Evolutionary conservation across 345 rosid species (phyloP), one percentile per base, ranked within the genome.

Genomic region (Gossypium arboreum): DNA sequence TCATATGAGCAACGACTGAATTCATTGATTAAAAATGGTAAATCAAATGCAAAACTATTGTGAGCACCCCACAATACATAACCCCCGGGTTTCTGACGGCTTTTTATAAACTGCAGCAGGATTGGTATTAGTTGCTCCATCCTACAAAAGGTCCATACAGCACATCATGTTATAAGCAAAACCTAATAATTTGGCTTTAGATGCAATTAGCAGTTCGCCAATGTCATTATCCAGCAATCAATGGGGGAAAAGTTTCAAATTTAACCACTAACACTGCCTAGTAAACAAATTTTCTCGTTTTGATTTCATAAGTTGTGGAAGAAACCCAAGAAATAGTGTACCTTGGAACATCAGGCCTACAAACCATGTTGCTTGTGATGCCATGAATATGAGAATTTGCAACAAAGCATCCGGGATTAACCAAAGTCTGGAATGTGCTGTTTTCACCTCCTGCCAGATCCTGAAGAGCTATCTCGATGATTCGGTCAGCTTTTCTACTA

Each of bases 381-480:
- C 88, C 84, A 72, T 93, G 99, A 76, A 93, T 22, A 77, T 75
- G 59, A 1, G 84, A 52, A 69, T 85, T 95, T 8, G 74, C 47
- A 61, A 95, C 83, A 74, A 22, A 66, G 11, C 89, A 72, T n/a
- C 77, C 90, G 0, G 98, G 99, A 84, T 95, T 91, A 20, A 95
- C 82, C 10, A 95, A 86, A 0, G 93, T 87, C 81, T 91, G 89
- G 61, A 95, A 93, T 52, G 97, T 91, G 85, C 99, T 89, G 79
- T 91, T 84, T 80, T 84, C 79, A 73, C 98, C 98, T 68, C 99
- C 98, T 1, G 81, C 78, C 52, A 95, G 84, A 88, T 95, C 99
- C 79, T 87, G 93, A 13, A 85, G 74, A 8, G 92, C 97, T 72
- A 95, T 85, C 89, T 93, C 99, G 41, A 95, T 84, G 3, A 95